phyloP scores from a whole-genome alignment of 257 asterid genomes.

The Schizonepeta tenuifolia region DNA sequence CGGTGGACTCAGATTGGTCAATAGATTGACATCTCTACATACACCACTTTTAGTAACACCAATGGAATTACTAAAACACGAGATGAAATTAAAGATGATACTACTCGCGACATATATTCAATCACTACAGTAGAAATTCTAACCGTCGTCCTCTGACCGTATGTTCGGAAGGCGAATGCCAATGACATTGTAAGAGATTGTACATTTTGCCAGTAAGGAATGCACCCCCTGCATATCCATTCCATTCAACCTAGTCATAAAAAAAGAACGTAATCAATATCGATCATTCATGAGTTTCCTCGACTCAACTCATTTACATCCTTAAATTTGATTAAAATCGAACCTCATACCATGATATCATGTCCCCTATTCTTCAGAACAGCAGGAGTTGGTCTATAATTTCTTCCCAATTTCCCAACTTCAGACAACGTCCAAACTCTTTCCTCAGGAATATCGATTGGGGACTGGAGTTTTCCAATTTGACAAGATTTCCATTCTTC shows the following conservation, averaged over 20 bases:
- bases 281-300: not conserved
- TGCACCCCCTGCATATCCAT: slow-evolving; percentile 54
- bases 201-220: slow-evolving; percentile 43
- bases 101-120: not conserved
- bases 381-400: slow-evolving; percentile 59
- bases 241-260: slow-evolving; percentile 55
- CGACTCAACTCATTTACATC: not conserved
- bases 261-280: not conserved
- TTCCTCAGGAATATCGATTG: slow-evolving; percentile 50
- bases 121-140: not conserved
- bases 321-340: not conserved
- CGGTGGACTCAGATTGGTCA: too few species aligned
- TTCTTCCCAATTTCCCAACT: slow-evolving; percentile 40
- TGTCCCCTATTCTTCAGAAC: slow-evolving; percentile 59
- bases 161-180: slow-evolving; percentile 88
- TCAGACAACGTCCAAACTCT: slow-evolving; percentile 29
- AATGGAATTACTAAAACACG: not conserved
- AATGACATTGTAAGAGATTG: slow-evolving; percentile 56
- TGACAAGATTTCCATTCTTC: slow-evolving; percentile 53
- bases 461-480: slow-evolving; percentile 67
- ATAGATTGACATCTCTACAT: not conserved
- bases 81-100: not conserved
- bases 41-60: too few species aligned
- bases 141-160: slow-evolving; percentile 52
- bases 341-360: slow-evolving; percentile 35